Conservation (phyloP, 768 basidiomycete species). For the Mycena galericulata region DNA sequence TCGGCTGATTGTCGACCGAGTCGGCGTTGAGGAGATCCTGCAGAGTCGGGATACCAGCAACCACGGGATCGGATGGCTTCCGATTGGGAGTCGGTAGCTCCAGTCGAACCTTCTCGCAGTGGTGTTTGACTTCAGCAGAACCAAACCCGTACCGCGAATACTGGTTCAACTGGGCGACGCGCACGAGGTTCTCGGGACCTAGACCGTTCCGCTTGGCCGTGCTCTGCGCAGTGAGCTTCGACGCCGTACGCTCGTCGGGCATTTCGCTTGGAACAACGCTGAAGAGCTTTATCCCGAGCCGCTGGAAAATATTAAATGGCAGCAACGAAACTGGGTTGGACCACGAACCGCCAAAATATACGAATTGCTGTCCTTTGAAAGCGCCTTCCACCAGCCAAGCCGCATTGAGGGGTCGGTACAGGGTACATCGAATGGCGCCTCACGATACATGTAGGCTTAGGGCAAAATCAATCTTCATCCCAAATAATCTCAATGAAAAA, state of each 20-base stretch:
- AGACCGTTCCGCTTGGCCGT: slow-evolving; percentile 5
- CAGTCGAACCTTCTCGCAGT: slow-evolving; percentile 7
- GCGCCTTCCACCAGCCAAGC: slow-evolving; percentile 9
- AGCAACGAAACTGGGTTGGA: not conserved
- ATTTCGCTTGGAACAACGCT: slow-evolving; percentile 17
- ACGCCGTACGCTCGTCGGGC: slow-evolving; percentile 12
- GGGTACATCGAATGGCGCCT: slow-evolving; percentile 1
- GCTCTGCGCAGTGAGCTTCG: slow-evolving; percentile 15
- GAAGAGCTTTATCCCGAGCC: slow-evolving; percentile 12
- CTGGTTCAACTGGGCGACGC: not conserved
- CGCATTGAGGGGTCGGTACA: not conserved
- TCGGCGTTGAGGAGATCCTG: slow-evolving; percentile 4
- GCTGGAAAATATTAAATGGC: not conserved
- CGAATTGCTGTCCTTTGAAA: slow-evolving; percentile 7
- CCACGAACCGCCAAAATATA: not conserved
- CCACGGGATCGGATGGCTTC: slow-evolving; percentile 7
- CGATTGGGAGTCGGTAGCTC: slow-evolving; percentile 5
- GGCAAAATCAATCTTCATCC: not conserved
- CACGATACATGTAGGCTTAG: slow-evolving; percentile 13
- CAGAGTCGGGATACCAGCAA: not conserved
- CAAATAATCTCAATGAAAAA: not conserved
- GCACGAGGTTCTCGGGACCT: slow-evolving; percentile 2
- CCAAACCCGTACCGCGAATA: too few species aligned
- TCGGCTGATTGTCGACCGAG: not conserved
- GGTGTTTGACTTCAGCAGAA: not conserved